Conservation (phyloP, 176 grass and related monocot genomes). For the Tillandsia fasciculata region DNA sequence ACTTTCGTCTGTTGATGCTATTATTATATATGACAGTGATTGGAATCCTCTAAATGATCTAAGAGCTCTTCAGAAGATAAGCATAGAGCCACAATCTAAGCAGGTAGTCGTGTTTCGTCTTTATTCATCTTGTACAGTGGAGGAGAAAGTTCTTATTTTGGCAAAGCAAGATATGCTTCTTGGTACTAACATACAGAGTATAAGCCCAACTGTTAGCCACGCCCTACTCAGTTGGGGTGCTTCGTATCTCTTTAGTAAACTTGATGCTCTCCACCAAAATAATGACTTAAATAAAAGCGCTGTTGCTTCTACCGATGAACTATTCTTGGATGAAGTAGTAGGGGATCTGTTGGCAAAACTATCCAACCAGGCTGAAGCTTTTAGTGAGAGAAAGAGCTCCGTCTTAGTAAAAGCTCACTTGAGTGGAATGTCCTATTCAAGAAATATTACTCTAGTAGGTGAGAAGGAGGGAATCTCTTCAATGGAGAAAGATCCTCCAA, state of each 20-base stretch:
- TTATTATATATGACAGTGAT: slow-evolving; percentile 78
- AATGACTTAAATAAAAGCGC: slow-evolving; percentile 23
- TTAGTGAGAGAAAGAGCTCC: slow-evolving; percentile 12
- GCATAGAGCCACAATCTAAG: slow-evolving; percentile 47
- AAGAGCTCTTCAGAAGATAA: slow-evolving; percentile 60
- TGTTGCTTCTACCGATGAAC: slow-evolving; percentile 19
- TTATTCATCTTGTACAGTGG: slow-evolving; percentile 68
- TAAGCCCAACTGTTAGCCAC: slow-evolving; percentile 55
- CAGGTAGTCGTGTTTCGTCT: slow-evolving; percentile 56
- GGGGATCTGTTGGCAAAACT: slow-evolving; percentile 37
- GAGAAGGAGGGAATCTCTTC: slow-evolving; percentile 56
- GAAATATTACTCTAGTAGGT: slow-evolving; percentile 45
- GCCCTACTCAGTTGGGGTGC: slow-evolving; percentile 85
- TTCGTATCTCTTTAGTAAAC: slow-evolving; percentile 46
- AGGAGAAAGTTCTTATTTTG: slow-evolving; percentile 73
- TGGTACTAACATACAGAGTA: slow-evolving; percentile 55
- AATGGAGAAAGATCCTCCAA: slow-evolving; percentile 54
- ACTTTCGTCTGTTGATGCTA: slow-evolving; percentile 66
- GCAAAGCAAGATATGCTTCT: slow-evolving; percentile 61
- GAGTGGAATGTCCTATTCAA: slow-evolving; percentile 55
- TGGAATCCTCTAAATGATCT: slow-evolving; percentile 87
- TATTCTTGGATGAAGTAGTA: slow-evolving; percentile 40
- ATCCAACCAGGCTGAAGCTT: slow-evolving; percentile 27
- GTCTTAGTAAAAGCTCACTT: slow-evolving; percentile 42
- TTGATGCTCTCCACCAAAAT: slow-evolving; percentile 46